Evolutionary conservation across 345 rosid species (phyloP), one percentile per base, ranked within the genome.

Genomic region (Murraya paniculata): DNA sequence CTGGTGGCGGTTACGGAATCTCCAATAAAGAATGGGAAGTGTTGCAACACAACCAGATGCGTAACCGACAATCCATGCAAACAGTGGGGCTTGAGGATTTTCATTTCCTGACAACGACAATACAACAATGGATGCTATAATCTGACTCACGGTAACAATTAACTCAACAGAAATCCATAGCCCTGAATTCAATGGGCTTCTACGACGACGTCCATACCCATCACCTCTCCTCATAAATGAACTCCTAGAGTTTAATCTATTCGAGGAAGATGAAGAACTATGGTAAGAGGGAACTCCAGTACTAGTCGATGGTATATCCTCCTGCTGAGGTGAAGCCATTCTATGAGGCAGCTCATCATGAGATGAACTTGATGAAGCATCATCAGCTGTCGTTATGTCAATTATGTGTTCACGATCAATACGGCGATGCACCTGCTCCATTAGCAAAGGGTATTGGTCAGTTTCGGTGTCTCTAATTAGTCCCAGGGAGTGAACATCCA

Each of bases 91-190:
- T 79, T 91, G 84, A 7, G 97, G 98, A 59, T 89, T 89, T 88
- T 94, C 98, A 80, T 90, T 81, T 83, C 87, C 89, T 39, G 97
- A 88, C 70, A 89, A 67, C 38, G 86, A 80, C 78, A 92, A 84
- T 67, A 94, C 95, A 14, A 92, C 91, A 27, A 90, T 74, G 74
- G 97, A 93, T 45, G 98, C 98, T 73, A 92, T 78, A 78, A 94
- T 91, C 85, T 94, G 98, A 75, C 91, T 81, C 59, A 94, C 68
- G 2, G 94, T 90, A 61, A 89, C 87, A 78, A 88, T 83, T 61
- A 91, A 82, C 90, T 94, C 98, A 35, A 89, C 88, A 22, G 92
- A 90, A 76, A 94, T 94, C 98, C 97, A 94, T 67, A 92, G 75
- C 39, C 89, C 94, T 71, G 98, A 92, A 80, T 92, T 92, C 84